phyloP scores from a whole-genome alignment of 805 yeast species.

The Helenozyma baotianmanensis region DNA sequence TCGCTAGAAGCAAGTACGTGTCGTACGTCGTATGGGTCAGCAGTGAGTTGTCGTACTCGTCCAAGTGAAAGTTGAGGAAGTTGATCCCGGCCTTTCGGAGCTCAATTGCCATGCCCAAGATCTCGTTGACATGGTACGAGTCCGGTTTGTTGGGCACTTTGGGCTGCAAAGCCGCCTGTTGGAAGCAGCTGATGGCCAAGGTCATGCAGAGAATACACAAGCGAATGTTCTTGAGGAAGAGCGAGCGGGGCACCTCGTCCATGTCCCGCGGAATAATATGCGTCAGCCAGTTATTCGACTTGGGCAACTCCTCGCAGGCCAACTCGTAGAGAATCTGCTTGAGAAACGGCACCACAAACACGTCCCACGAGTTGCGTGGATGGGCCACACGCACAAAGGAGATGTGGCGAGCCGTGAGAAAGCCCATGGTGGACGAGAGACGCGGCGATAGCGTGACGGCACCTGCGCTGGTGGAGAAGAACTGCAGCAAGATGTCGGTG shows the following conservation, averaged over 20 bases:
- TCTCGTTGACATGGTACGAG: constrained; percentile 17
- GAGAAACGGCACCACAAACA: constrained; percentile 26
- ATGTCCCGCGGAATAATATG: constrained; percentile 7
- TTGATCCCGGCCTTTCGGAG: constrained; percentile 33
- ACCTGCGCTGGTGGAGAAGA: constrained; percentile 9
- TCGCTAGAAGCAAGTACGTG: constrained; percentile 28
- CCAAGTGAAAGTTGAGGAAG: constrained; percentile 36
- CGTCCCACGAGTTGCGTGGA: constrained; percentile 24
- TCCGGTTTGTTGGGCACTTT: constrained; percentile 13
- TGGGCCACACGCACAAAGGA: constrained; percentile 24
- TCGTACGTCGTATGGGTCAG: constrained; percentile 25
- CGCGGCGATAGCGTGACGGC: constrained; percentile 16
- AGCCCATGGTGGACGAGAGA: constrained; percentile 16
- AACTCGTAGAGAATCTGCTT: constrained; percentile 28
- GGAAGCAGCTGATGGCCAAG: constrained; percentile 10
- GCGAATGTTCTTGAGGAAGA: constrained; percentile 10
- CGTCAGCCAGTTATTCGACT: constrained; percentile 9
- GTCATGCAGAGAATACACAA: constrained; percentile 14
- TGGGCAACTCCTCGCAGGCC: constrained; percentile 20
- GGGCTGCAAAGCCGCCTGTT: constrained; percentile 5
- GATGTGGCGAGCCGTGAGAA: constrained; percentile 18
- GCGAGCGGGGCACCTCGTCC: constrained; percentile 5
- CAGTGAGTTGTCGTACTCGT: constrained; percentile 32
- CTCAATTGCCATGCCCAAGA: constrained; percentile 27
- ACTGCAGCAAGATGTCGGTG: constrained; percentile 13